Evolutionary conservation across 2,329 filamentous ascomycete species (phyloP).

Genomic region (Exophiala alcalophila): DNA sequence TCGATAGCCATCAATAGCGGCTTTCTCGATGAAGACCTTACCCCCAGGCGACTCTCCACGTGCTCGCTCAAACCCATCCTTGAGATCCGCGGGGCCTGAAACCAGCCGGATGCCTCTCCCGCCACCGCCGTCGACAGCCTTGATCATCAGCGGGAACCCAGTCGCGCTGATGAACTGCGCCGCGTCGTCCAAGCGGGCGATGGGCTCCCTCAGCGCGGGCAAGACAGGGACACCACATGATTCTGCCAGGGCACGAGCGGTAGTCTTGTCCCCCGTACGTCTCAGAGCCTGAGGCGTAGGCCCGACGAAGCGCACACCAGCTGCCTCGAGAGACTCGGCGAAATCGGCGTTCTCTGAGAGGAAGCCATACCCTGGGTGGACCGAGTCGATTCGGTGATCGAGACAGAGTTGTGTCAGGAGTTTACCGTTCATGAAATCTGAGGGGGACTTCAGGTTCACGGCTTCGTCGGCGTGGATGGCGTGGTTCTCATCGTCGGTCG

Average conservation of each 20-base stretch:
- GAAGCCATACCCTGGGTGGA: constrained; percentile 63
- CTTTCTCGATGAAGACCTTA: constrained; percentile 60
- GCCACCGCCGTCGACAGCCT: constrained; percentile 61
- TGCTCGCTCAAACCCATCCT: constrained; percentile 48
- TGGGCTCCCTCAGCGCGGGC: constrained; percentile 47
- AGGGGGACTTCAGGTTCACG: constrained; percentile 51
- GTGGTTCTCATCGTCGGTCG: constrained; percentile 52
- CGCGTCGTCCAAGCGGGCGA: constrained; percentile 43
- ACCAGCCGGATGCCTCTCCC: constrained; percentile 60
- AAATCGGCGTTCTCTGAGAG: constrained; percentile 55
- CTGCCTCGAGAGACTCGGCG: constrained; percentile 39
- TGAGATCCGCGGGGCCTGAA: constrained; percentile 42
- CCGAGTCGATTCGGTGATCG: constrained; percentile 52
- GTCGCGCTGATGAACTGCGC: constrained; percentile 56
- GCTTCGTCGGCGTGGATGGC: constrained; percentile 47
- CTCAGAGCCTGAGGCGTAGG: constrained; percentile 57
- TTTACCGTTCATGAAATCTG: constrained; percentile 15
- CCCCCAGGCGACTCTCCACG: constrained; percentile 58
- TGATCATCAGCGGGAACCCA: constrained; percentile 58
- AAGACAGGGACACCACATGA: constrained; percentile 52
- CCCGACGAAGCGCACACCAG: constrained; percentile 42
- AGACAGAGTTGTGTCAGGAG: constrained; percentile 14
- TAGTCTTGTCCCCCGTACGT: constrained; percentile 55
- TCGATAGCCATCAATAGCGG: constrained; percentile 57
- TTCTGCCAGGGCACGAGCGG: constrained; percentile 51